Percentiles rank a stretch among this genome's conserved stretches.
Evolutionary conservation across 2,329 filamentous ascomycete genomes (phyloP).

Genomic region (Conoideocrella luteorostrata): DNA sequence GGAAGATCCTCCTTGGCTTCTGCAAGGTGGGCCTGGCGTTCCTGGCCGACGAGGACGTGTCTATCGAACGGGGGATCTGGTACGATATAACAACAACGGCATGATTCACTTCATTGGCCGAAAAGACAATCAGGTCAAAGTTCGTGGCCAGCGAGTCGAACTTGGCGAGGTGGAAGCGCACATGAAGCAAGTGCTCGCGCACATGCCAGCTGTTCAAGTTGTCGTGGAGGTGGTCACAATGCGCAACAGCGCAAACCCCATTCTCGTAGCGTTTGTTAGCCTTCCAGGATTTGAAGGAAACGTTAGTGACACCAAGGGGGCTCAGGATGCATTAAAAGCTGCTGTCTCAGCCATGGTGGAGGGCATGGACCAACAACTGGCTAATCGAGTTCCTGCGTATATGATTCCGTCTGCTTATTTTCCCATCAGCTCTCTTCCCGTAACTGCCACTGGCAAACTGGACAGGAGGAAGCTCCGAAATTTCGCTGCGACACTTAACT

Average conservation of each 20-base stretch:
- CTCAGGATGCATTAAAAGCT: not conserved
- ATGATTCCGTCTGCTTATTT: not conserved
- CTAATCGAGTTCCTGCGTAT: not conserved
- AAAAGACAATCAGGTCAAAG: constrained; percentile 43
- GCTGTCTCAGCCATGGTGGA: not conserved
- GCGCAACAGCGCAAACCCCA: not conserved
- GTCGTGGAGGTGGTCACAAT: not conserved
- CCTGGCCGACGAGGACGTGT: constrained; percentile 25
- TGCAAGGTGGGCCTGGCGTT: constrained; percentile 12
- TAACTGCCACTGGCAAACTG: not conserved
- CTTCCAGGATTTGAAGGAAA: not conserved
- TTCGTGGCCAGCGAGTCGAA: constrained; percentile 44
- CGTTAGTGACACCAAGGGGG: not conserved
- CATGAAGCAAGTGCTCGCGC: not conserved
- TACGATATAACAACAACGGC: constrained; percentile 19
- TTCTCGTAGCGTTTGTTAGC: not conserved
- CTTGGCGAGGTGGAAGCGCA: constrained; percentile 19
- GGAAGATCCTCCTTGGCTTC: constrained; percentile 31
- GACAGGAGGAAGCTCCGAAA: not conserved
- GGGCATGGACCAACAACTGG: not conserved
- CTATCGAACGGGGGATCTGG: constrained; percentile 28
- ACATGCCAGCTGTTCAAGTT: not conserved
- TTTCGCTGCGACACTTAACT: too few species aligned
- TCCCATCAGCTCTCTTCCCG: not conserved
- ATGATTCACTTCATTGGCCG: constrained; percentile 26